phyloP scores from a whole-genome alignment of 1,284 basidiomycete genomes.

The Hymenochaete sp. region DNA sequence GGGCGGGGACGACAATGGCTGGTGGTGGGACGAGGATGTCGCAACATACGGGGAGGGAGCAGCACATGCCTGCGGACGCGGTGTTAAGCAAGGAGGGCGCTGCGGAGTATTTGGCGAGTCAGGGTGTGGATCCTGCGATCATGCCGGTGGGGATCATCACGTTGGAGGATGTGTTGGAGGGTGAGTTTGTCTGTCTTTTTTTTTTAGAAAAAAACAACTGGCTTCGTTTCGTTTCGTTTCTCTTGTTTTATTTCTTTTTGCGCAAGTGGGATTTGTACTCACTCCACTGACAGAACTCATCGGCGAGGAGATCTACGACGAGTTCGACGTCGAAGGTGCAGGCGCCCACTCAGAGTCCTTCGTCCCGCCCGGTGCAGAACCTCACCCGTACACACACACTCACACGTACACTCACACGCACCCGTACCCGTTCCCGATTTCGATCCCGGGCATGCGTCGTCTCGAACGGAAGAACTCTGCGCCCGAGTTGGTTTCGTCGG shows the following conservation, averaged over 20 bases:
- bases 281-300: slow-evolving; percentile 54
- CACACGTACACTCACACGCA: too few relatives aligned
- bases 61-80: slow-evolving; percentile 78
- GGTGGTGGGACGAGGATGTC: too few relatives aligned
- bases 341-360: slow-evolving; percentile 47
- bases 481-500: slow-evolving; percentile 22
- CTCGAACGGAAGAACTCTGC: slow-evolving; percentile 27
- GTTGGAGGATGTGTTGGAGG: slow-evolving; percentile 86
- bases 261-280: neutral
- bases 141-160: slow-evolving; percentile 90
- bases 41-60: too few relatives aligned
- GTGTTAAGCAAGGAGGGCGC: slow-evolving; percentile 63
- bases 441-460: slow-evolving; percentile 15
- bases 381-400: too few relatives aligned
- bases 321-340: slow-evolving; percentile 71
- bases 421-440: too few relatives aligned
- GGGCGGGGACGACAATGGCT: too few relatives aligned
- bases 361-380: slow-evolving; percentile 33
- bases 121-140: slow-evolving; percentile 62
- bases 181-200: slow-evolving; percentile 29
- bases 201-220: neutral
- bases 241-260: too few relatives aligned
- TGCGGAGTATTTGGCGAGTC: slow-evolving; percentile 61
- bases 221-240: slow-evolving; percentile 1
- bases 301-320: slow-evolving; percentile 85